Evolutionary conservation across 345 rosid genomes (phyloP), one percentile per base, ranked within the genome.

Genomic region (Iberis pinnata): DNA sequence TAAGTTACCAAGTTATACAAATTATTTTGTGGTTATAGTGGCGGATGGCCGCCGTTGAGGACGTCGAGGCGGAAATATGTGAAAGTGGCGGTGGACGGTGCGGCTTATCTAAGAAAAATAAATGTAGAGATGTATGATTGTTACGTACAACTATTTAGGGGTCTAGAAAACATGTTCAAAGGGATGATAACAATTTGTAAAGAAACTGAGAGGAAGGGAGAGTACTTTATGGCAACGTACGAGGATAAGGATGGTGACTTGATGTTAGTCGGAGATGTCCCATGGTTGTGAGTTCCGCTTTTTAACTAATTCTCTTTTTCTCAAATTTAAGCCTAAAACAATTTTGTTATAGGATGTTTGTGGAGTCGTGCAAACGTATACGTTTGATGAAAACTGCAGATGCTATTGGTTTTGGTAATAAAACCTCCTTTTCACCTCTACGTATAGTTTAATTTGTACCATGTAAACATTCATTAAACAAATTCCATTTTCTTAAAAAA

Each of bases 241-340:
- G 84, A 84, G 53, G 96, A 84, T 59, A 88, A 77, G 52, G 96
- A 88, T 40, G 86, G 90, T 17, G 96, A 88, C 19, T 84, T 84
- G 96, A 84, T 88, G 97, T 38, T 84, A 26, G 72, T 78, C n/a
- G 95, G 92, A 10, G 97, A 88, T 75, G 89, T 84, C 9, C 95
- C 95, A 4, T 88, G 97, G 95, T 62, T 80, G 95, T 88, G 63
- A 74, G 89, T 72, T 68, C 13, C 9, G n/a, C n/a, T n/a, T n/a
- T 13, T 1, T 5, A 35, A 10, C 19, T 55, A 22, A 31, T 8
- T 31, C 9, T 31, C 9, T 2, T 31, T 31, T 31, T 31, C 9
- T 31, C 8, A 26, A 26, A 26, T 26, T 8, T 4, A 26, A 26
- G 6, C 8, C 29, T 26, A 26, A 4, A 26, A 4, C 29, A 26